phyloP scores from a whole-genome alignment of 257 asterid genomes.

The Forsythia suspensa region DNA sequence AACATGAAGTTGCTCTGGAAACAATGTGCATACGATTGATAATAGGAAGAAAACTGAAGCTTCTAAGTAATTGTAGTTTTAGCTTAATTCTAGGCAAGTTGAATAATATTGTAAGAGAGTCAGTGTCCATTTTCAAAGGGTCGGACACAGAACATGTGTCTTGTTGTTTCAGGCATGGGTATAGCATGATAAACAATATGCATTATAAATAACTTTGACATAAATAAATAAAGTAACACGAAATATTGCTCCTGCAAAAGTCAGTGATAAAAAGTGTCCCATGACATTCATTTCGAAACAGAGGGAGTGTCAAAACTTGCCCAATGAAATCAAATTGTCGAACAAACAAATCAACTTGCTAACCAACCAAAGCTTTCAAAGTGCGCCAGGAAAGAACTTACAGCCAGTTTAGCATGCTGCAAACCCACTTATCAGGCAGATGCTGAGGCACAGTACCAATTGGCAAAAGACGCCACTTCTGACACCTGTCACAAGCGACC shows the following conservation, averaged over 20 bases:
- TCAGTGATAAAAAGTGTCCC: background rate
- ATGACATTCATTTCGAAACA: slow-evolving; percentile 1
- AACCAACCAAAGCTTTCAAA: slow-evolving; percentile 8
- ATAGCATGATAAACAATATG: background rate
- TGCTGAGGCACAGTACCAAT: slow-evolving; percentile 49
- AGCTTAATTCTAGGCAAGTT: background rate
- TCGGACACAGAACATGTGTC: background rate
- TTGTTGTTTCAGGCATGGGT: background rate
- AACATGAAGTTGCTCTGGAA: background rate
- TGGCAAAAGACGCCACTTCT: slow-evolving; percentile 78
- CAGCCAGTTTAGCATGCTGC: slow-evolving; percentile 95
- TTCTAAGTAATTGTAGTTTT: background rate
- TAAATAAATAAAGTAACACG: background rate
- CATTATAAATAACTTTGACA: background rate
- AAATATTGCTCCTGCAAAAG: background rate
- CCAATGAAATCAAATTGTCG: background rate
- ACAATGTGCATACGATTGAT: background rate
- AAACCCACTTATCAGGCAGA: slow-evolving; percentile 75
- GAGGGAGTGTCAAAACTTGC: slow-evolving; percentile 10
- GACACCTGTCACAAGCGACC: slow-evolving; percentile 79
- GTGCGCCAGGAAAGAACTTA: slow-evolving; percentile 49
- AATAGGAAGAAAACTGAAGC: background rate
- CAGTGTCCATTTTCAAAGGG: too few species aligned
- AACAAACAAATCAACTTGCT: background rate
- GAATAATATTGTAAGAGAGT: background rate